These are phyloP conservation scores for Dioszegia hungarica DNA, from an alignment of 768 basidiomycete genomes.

Conservation along the genomic window DNA sequence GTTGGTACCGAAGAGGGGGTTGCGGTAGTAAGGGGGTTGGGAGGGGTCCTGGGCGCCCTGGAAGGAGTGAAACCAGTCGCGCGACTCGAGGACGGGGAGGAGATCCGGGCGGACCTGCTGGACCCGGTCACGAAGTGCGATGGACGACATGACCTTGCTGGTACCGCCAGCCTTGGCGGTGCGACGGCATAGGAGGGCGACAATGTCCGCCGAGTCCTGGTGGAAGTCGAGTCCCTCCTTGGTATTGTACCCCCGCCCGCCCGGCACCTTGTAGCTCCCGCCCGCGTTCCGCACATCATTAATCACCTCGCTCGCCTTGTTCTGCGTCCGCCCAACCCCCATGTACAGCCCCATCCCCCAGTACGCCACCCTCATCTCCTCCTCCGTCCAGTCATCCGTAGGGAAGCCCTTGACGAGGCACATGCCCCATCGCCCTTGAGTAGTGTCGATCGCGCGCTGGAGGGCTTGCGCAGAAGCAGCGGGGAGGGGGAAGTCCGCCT, in stretches of 20 bases:
- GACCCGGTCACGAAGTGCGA: slow-evolving; percentile 1
- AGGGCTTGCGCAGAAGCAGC: neutral
- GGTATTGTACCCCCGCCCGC: slow-evolving; percentile 4
- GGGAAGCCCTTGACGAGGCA: slow-evolving; percentile 8
- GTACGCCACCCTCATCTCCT: slow-evolving; percentile 2
- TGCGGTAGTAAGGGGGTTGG: neutral
- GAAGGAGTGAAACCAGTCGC: slow-evolving; percentile 3
- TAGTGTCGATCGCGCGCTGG: neutral
- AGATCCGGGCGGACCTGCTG: slow-evolving; percentile 3
- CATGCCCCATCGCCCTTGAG: slow-evolving; percentile 1
- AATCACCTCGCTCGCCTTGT: slow-evolving; percentile 4
- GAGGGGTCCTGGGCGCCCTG: slow-evolving; percentile 1
- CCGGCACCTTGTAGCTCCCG: slow-evolving; percentile 2
- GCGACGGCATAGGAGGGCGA: neutral
- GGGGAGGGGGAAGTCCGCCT: slow-evolving; percentile 1
- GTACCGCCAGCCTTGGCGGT: slow-evolving; percentile 1
- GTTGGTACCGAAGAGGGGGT: neutral
- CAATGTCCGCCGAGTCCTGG: slow-evolving; percentile 1
- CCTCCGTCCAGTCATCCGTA: slow-evolving; percentile 3
- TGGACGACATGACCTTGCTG: slow-evolving; percentile 4
- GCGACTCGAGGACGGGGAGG: neutral
- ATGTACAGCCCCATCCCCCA: slow-evolving; percentile 8
- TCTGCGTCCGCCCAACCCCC: slow-evolving; percentile 1
- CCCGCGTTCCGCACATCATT: slow-evolving; percentile 1
- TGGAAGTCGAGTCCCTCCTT: slow-evolving; percentile 2